Conservation (phyloP, 768 basidiomycete genomes). For the Boletus subparvulus region DNA sequence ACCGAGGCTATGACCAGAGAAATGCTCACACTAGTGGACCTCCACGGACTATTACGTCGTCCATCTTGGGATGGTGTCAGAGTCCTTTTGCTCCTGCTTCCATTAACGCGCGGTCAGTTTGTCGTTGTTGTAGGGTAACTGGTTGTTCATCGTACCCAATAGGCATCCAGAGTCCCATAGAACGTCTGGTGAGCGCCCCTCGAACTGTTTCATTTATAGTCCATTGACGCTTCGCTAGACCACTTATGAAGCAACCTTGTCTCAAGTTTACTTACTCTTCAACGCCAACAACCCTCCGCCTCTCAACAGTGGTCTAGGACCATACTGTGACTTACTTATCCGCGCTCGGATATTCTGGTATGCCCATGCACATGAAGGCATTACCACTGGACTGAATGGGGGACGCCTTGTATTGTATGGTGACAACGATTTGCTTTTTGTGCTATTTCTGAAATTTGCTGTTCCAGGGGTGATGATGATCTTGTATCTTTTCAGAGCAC, state of each 20-base stretch:
- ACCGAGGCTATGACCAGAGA: constrained; percentile 73
- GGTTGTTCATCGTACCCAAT: constrained; percentile 7
- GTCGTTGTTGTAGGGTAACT: background rate
- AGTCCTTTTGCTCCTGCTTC: constrained; percentile 73
- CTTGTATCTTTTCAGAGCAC: constrained; percentile 68
- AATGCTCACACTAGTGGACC: constrained; percentile 77
- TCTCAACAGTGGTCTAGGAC: constrained; percentile 48
- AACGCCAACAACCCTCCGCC: constrained; percentile 47
- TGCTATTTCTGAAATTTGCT: constrained; percentile 1
- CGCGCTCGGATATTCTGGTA: constrained; percentile 90
- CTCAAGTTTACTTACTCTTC: constrained; percentile 79
- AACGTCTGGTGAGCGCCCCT: constrained; percentile 19
- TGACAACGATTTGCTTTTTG: background rate
- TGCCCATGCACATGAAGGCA: constrained; percentile 80
- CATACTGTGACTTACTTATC: constrained; percentile 58
- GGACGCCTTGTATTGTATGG: constrained; percentile 78
- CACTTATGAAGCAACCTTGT: constrained; percentile 80
- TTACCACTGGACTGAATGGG: constrained; percentile 80
- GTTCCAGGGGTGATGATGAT: constrained; percentile 69
- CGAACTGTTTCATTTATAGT: background rate
- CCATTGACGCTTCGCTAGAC: constrained; percentile 35
- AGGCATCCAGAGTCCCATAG: constrained; percentile 31
- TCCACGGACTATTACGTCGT: constrained; percentile 72
- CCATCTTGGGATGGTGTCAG: constrained; percentile 88
- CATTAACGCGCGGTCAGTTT: constrained; percentile 76